Evolutionary conservation across 768 basidiomycete genomes (phyloP), one percentile per base, ranked within the genome.

Genomic region (Rubroboletus pulcherrimus): DNA sequence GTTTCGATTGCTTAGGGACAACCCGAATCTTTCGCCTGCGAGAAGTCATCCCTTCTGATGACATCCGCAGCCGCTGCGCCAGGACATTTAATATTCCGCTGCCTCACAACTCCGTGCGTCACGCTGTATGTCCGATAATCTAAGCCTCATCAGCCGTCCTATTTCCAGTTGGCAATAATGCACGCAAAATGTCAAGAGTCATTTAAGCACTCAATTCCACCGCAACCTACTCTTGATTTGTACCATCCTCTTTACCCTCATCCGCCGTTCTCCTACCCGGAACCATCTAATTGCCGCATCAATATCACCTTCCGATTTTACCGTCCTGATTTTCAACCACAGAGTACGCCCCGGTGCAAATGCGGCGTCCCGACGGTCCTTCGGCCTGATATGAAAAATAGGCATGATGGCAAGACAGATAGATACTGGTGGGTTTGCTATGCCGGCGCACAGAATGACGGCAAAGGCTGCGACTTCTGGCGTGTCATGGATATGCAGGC

Each of bases 261-360:
- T 51, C 63, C 63, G 39, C 57, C 57, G 21, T 54, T 43, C 9
- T 60, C 57, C 15, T 63, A 59, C 44, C 62, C 62, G 2, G 78
- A 81, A 46, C 74, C 81, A 2, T 84, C 81, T 8, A 90, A 82
- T 58, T 84, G 79, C 60, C 82, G 89, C 26, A 91, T 93, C 63
- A 93, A 93, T 62, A 85, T 93, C 54, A 93, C 91, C 0, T 93
- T 93, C 66, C 80, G 91, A 15, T 93, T 93, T 66, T 93, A 86
- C 60, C 81, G 91, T 52, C 91, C 91, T 7, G 91, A 93, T 71
- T 93, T 88, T 66, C 74, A 76, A 24, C 81, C 91, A 4, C 65
- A 73, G 24, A 82, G 72, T 38, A 89, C 81, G 1, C 91, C 91
- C 1, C 77, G 77, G 42, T 93, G 91, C 64, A 81, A 84, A 61